Conservation (phyloP, 768 basidiomycete species). For the Pleurotus salmoneostramineus region DNA sequence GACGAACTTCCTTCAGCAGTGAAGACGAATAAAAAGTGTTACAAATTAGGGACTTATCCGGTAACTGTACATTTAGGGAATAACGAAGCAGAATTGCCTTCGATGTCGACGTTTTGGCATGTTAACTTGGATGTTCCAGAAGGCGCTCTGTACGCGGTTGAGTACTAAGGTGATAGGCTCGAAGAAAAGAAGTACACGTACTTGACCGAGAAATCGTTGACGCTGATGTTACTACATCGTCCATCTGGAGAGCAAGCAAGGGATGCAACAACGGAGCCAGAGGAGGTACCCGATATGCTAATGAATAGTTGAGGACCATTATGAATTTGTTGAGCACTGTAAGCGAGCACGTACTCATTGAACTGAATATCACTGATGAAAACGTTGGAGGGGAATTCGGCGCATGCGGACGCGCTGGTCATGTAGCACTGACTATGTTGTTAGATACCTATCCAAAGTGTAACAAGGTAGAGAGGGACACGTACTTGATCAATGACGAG, state of each 20-base stretch:
- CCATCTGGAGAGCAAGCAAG: slow-evolving; percentile 54
- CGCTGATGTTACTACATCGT: slow-evolving; percentile 45
- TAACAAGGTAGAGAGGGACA: background rate
- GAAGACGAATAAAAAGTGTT: background rate
- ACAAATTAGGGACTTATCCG: background rate
- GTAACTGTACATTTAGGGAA: slow-evolving; percentile 37
- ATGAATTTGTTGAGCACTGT: background rate
- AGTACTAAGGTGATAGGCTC: background rate
- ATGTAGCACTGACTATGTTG: slow-evolving; percentile 37
- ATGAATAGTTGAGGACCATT: background rate
- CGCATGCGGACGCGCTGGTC: slow-evolving; percentile 41
- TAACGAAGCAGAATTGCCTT: slow-evolving; percentile 37
- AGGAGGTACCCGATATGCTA: slow-evolving; percentile 57
- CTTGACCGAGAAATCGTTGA: slow-evolving; percentile 42
- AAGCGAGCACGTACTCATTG: slow-evolving; percentile 32
- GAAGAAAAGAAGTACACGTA: slow-evolving; percentile 20
- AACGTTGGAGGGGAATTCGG: slow-evolving; percentile 52
- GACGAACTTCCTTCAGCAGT: slow-evolving; percentile 23
- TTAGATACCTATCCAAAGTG: background rate
- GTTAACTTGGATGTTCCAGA: slow-evolving; percentile 40
- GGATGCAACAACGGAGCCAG: slow-evolving; percentile 47
- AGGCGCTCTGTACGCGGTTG: slow-evolving; percentile 23
- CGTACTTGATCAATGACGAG: slow-evolving; percentile 53
- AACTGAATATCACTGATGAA: slow-evolving; percentile 56
- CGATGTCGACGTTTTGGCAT: slow-evolving; percentile 52